Evolutionary conservation across 1,284 basidiomycete species (phyloP).

Genomic region (Puccinia novopanici): DNA sequence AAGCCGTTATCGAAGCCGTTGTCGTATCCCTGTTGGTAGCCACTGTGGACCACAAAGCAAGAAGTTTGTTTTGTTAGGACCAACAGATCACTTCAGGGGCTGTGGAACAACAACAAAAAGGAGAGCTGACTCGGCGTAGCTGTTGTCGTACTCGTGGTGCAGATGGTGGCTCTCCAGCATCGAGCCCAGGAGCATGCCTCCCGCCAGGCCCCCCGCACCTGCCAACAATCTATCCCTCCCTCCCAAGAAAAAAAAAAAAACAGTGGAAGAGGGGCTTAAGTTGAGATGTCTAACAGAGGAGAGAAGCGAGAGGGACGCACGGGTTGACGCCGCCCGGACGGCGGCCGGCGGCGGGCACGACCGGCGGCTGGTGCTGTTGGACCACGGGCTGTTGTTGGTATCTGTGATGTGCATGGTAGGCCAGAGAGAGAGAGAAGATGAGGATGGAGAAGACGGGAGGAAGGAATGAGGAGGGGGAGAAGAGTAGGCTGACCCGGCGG

Average conservation of each 20-base stretch:
- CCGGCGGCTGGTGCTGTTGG: neutral
- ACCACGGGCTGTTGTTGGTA: neutral
- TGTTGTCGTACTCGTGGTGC: constrained; percentile 11
- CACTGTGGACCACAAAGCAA: too few relatives aligned
- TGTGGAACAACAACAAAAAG: neutral
- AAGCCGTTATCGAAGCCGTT: constrained; percentile 43
- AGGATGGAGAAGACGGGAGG: neutral
- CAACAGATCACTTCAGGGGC: too few relatives aligned
- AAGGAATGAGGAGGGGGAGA: too few relatives aligned
- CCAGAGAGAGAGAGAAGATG: too few relatives aligned
- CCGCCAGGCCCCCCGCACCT: constrained; percentile 30
- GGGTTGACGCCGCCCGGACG: constrained; percentile 16
- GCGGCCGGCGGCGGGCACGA: neutral
- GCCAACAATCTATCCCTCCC: constrained; percentile 19
- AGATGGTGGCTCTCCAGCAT: constrained; percentile 38
- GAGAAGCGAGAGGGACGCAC: neutral
- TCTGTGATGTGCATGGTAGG: neutral
- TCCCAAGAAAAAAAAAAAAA: constrained; percentile 3
- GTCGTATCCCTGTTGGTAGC: constrained; percentile 44
- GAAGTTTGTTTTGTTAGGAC: too few relatives aligned
- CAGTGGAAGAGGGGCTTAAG: too few relatives aligned
- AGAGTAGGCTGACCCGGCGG: too few relatives aligned
- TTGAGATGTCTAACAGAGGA: too few relatives aligned
- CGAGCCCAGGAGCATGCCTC: constrained; percentile 41
- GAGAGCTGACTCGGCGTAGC: constrained; percentile 30